These are phyloP conservation scores for Neurospora crassa DNA, from an alignment of 2,329 filamentous ascomycete species.

Conservation along the genomic window DNA sequence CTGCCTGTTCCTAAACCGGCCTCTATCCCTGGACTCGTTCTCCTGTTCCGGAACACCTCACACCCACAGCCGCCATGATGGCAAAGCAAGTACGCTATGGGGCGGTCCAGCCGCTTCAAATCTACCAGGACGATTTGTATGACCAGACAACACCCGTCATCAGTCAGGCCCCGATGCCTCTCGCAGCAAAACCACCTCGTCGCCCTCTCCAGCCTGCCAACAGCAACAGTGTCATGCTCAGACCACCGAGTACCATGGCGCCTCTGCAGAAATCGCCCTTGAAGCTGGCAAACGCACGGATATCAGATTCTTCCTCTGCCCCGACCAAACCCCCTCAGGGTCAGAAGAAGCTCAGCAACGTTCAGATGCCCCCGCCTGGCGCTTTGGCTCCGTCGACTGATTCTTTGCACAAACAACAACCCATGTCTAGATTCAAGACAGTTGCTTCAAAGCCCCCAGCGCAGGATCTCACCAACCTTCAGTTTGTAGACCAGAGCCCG, in stretches of 20 bases:
- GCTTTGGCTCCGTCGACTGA: conserved; percentile 48
- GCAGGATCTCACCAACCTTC: conserved; percentile 23
- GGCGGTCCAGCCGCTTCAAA: conserved; percentile 37
- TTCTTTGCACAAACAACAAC: conserved; percentile 58
- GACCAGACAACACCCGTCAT: conserved; percentile 37
- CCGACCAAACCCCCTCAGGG: conserved; percentile 44
- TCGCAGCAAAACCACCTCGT: conserved; percentile 36
- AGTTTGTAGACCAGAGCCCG: conserved; percentile 42
- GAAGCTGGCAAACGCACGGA: conserved; percentile 45
- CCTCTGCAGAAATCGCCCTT: conserved; percentile 55
- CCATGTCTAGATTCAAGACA: conserved; percentile 51
- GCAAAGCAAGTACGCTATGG: conserved; percentile 41
- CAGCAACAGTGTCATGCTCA: conserved; percentile 53
- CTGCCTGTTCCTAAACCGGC: not conserved
- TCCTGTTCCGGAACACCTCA: not conserved
- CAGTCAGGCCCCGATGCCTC: conserved; percentile 48
- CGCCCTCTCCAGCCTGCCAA: conserved; percentile 40
- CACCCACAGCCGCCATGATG: conserved; percentile 26
- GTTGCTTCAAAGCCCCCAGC: conserved; percentile 42
- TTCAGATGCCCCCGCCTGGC: conserved; percentile 57
- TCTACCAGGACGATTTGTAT: conserved; percentile 43
- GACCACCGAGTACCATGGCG: conserved; percentile 42
- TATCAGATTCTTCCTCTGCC: conserved; percentile 49
- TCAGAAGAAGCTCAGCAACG: conserved; percentile 52
- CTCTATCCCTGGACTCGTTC: not conserved